These are phyloP conservation scores for barley (Hordeum vulgare) DNA, from an alignment of 176 grass and related monocot species.

Conservation along the genomic window DNA sequence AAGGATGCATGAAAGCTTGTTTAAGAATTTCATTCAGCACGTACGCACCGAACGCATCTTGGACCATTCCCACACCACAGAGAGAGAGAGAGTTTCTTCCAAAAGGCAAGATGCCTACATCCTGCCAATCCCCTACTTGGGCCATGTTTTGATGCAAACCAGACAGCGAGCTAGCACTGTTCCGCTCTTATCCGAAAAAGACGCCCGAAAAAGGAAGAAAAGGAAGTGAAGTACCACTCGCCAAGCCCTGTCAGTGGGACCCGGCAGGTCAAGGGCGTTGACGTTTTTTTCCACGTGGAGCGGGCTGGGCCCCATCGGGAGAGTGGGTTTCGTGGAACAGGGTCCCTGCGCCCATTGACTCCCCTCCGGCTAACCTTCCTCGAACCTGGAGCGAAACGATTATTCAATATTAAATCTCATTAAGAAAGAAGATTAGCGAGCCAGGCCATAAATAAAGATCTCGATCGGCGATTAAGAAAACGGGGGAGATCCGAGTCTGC, in stretches of 20 bases:
- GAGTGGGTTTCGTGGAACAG: constrained; percentile 26
- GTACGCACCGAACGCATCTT: not conserved
- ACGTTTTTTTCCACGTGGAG: constrained; percentile 55
- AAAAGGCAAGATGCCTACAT: not conserved
- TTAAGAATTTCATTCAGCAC: not conserved
- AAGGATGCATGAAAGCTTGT: not conserved
- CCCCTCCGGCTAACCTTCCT: not conserved
- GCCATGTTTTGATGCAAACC: not conserved
- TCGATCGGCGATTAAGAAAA: not conserved
- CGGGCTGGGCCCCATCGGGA: constrained; percentile 42
- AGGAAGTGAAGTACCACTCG: not conserved
- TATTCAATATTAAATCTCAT: not conserved
- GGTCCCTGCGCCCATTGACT: constrained; percentile 9
- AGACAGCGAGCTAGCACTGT: not conserved
- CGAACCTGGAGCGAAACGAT: not conserved
- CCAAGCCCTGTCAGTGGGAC: not conserved
- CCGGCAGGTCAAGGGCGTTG: constrained; percentile 38
- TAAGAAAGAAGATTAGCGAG: not conserved
- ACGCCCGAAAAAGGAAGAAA: not conserved
- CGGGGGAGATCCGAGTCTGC: constrained; percentile 7
- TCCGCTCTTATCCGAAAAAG: not conserved
- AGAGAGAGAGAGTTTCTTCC: not conserved
- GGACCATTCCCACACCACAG: constrained; percentile 1
- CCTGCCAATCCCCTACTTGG: not conserved
- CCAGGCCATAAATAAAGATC: not conserved